These are phyloP conservation scores for Clonostachys byssicola DNA, from an alignment of 2,329 filamentous ascomycete genomes.

Conservation along the genomic window DNA sequence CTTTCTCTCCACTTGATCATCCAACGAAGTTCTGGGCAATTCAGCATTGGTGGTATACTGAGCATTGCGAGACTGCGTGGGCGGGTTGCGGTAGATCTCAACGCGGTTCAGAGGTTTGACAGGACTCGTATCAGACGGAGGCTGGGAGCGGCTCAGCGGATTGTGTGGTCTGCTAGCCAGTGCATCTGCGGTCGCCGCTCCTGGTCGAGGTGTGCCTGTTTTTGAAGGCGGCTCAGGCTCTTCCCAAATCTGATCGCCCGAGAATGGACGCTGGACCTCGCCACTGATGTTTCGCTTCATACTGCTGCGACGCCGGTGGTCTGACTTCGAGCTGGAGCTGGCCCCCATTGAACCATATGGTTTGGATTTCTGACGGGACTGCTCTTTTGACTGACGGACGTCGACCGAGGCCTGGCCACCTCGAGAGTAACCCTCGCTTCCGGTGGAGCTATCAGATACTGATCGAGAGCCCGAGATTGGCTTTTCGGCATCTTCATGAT, in stretches of 20 bases:
- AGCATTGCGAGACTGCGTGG: conserved; percentile 77
- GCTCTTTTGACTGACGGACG: conserved; percentile 8
- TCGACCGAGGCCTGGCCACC: conserved; percentile 19
- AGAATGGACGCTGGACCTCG: conserved; percentile 62
- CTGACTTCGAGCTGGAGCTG: conserved; percentile 16
- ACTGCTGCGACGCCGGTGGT: conserved; percentile 56
- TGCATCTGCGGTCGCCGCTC: conserved; percentile 12
- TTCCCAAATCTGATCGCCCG: conserved; percentile 82
- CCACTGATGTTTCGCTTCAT: conserved; percentile 68
- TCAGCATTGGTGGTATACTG: conserved; percentile 66
- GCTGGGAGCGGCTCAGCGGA: conserved; percentile 21
- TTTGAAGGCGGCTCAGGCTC: conserved; percentile 56
- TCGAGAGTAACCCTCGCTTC: conserved; percentile 34
- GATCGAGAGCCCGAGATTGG: conserved; percentile 37
- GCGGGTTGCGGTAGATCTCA: conserved; percentile 82
- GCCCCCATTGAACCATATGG: conserved; percentile 31
- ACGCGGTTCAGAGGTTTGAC: conserved; percentile 43
- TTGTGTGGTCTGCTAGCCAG: conserved; percentile 24
- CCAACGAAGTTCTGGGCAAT: conserved; percentile 11
- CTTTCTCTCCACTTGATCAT: conserved; percentile 54
- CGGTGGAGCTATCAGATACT: conserved; percentile 47
- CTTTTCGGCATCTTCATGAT: conserved; percentile 40
- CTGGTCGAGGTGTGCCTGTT: conserved; percentile 16
- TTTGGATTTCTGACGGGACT: conserved; percentile 22
- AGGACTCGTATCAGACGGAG: conserved; percentile 36